Conservation (phyloP, 2,329 filamentous ascomycete species). For the Gyromitra esculenta region DNA sequence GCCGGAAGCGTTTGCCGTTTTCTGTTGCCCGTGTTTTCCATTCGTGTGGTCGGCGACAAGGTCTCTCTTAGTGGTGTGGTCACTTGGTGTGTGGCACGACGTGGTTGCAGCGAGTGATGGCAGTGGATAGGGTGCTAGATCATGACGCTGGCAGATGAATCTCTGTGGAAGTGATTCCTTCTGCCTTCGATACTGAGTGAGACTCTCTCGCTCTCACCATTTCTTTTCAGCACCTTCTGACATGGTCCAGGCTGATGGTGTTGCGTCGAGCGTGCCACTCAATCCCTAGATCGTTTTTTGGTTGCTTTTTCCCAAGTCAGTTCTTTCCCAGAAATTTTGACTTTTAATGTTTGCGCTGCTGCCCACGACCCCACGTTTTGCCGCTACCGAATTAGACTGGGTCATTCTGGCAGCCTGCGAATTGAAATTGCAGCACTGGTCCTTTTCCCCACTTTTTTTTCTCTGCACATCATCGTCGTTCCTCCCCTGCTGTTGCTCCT, state of each 20-base stretch:
- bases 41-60: constrained; percentile 50
- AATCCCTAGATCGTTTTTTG: constrained; percentile 50
- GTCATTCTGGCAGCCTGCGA: constrained; percentile 27
- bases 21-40: constrained; percentile 45
- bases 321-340: constrained; percentile 42
- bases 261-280: constrained; percentile 37
- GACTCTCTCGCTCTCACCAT: constrained; percentile 11
- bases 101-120: constrained; percentile 49
- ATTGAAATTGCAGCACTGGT: constrained; percentile 49
- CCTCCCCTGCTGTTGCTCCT: constrained; percentile 62
- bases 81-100: constrained; percentile 49
- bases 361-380: constrained; percentile 52
- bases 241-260: constrained; percentile 31
- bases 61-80: constrained; percentile 32
- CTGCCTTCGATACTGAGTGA: constrained; percentile 34
- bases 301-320: constrained; percentile 50
- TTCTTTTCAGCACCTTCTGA: constrained; percentile 35
- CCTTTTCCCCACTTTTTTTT: constrained; percentile 53
- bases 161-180: constrained; percentile 18
- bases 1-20: constrained; percentile 53
- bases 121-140: constrained; percentile 35
- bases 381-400: constrained; percentile 51
- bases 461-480: constrained; percentile 52
- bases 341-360: constrained; percentile 50
- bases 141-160: constrained; percentile 42